A percentile compares a stretch with the other conserved stretches of the same genome.
Conservation (phyloP, 2,329 filamentous ascomycete genomes). For the Scleromitrula shiraiana region DNA sequence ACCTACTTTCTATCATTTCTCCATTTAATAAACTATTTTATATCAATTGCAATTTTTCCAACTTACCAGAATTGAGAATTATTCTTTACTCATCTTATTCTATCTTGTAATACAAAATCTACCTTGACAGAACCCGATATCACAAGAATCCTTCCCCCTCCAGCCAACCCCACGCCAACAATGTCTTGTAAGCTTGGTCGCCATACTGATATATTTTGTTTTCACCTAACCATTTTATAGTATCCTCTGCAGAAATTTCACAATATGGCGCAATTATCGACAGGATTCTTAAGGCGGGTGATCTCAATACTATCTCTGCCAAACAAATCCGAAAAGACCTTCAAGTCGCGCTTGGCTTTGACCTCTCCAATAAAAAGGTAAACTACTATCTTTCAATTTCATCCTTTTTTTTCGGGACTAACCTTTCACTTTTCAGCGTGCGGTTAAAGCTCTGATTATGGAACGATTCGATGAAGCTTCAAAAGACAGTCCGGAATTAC, state of each 20-base stretch:
- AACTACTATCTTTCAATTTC: neutral
- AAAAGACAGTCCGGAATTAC: slow-evolving; percentile 10
- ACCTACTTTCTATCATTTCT: too few relatives aligned
- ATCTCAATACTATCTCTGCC: slow-evolving; percentile 32
- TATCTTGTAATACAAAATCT: slow-evolving; percentile 4
- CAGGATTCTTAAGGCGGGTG: slow-evolving; percentile 29
- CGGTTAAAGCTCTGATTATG: slow-evolving; percentile 46
- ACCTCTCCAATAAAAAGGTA: slow-evolving; percentile 33
- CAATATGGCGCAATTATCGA: slow-evolving; percentile 34
- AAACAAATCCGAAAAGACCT: slow-evolving; percentile 33
- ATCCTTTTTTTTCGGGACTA: slow-evolving; percentile 2
- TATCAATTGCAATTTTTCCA: too few relatives aligned
- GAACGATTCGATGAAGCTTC: slow-evolving; percentile 44
- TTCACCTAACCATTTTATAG: slow-evolving; percentile 15
- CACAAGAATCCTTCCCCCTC: neutral
- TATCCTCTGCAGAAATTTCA: slow-evolving; percentile 23
- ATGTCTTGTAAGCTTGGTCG: slow-evolving; percentile 20
- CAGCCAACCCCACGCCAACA: neutral
- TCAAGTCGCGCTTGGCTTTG: slow-evolving; percentile 26
- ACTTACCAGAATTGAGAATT: neutral
- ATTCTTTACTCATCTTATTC: neutral
- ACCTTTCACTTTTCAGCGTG: slow-evolving; percentile 31
- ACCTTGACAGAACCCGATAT: neutral
- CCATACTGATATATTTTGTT: neutral
- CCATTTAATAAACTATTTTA: too few relatives aligned